These are phyloP conservation scores for Lepidium sativum DNA, from an alignment of 345 rosid genomes.

Conservation along the genomic window DNA sequence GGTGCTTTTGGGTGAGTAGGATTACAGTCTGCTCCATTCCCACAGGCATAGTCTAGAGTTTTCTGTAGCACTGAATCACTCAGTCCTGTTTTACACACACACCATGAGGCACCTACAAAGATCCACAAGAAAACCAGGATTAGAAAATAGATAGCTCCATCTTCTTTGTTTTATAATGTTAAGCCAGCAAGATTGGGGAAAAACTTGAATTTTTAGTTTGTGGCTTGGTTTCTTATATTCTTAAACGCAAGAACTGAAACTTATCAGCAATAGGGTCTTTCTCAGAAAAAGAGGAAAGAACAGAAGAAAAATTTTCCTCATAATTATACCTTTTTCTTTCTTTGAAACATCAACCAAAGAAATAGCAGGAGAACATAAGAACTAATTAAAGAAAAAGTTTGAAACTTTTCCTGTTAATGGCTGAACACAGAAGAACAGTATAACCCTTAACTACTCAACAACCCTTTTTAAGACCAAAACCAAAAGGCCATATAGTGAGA, in stretches of 20 bases:
- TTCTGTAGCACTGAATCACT: constrained; percentile 54
- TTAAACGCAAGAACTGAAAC: background rate
- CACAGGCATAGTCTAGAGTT: constrained; percentile 87
- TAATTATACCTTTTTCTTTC: background rate
- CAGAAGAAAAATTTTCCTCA: background rate
- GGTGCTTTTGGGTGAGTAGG: constrained; percentile 48
- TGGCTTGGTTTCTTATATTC: background rate
- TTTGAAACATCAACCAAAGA: background rate
- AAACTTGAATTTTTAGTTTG: background rate
- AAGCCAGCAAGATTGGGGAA: constrained; percentile 1
- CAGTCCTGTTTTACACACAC: constrained; percentile 68
- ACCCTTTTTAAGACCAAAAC: background rate
- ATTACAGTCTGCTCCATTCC: constrained; percentile 88
- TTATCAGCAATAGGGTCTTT: background rate
- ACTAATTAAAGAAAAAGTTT: background rate
- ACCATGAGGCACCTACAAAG: constrained; percentile 58
- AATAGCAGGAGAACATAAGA: background rate
- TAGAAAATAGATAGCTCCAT: background rate
- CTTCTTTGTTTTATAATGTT: background rate
- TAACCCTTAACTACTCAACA: constrained; percentile 4
- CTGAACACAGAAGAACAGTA: constrained; percentile 10
- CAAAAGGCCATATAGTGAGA: background rate
- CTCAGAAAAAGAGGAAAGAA: background rate
- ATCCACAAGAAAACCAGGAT: background rate
- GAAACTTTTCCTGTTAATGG: background rate